Conservation (phyloP, 1,284 basidiomycete genomes). For the Tilletia setariae region DNA sequence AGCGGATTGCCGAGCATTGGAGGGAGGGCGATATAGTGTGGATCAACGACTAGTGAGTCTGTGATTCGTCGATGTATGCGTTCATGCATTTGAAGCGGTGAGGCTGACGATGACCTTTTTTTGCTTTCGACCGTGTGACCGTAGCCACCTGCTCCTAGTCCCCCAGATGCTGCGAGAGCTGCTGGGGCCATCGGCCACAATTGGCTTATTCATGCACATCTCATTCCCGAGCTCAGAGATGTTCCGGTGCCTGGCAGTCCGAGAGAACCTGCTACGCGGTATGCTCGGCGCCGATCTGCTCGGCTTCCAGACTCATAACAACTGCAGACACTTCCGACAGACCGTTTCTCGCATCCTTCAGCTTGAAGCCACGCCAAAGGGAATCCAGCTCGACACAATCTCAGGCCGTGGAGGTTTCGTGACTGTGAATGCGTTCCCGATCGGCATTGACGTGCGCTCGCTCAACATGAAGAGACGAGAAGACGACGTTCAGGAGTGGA, state of each 20-base stretch:
- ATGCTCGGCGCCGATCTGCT: slow-evolving; percentile 71
- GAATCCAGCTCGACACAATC: slow-evolving; percentile 62
- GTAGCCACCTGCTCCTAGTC: slow-evolving; percentile 75
- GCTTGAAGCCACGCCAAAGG: slow-evolving; percentile 76
- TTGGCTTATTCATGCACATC: slow-evolving; percentile 85
- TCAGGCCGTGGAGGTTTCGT: slow-evolving; percentile 62
- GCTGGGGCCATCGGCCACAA: slow-evolving; percentile 64
- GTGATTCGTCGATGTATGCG: neutral
- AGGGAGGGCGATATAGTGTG: slow-evolving; percentile 74
- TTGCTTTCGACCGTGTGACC: neutral
- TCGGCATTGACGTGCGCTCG: slow-evolving; percentile 77
- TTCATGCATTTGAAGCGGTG: slow-evolving; percentile 61
- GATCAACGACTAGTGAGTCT: slow-evolving; percentile 48
- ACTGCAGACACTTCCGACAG: slow-evolving; percentile 59
- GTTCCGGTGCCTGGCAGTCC: slow-evolving; percentile 70
- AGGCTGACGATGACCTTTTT: neutral
- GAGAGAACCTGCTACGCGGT: slow-evolving; percentile 64
- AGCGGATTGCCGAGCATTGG: slow-evolving; percentile 69
- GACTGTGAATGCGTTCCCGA: slow-evolving; percentile 79
- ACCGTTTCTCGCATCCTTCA: slow-evolving; percentile 76
- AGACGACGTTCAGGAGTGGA: slow-evolving; percentile 77
- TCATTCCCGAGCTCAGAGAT: slow-evolving; percentile 84
- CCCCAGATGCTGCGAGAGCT: slow-evolving; percentile 69
- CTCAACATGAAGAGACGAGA: slow-evolving; percentile 70
- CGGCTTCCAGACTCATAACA: slow-evolving; percentile 79